Percentiles rank a stretch among this genome's conserved stretches.
These are phyloP conservation scores for Cutaneotrichosporon dermatis DNA, from an alignment of 1,284 basidiomycete species.

Conservation along the genomic window DNA sequence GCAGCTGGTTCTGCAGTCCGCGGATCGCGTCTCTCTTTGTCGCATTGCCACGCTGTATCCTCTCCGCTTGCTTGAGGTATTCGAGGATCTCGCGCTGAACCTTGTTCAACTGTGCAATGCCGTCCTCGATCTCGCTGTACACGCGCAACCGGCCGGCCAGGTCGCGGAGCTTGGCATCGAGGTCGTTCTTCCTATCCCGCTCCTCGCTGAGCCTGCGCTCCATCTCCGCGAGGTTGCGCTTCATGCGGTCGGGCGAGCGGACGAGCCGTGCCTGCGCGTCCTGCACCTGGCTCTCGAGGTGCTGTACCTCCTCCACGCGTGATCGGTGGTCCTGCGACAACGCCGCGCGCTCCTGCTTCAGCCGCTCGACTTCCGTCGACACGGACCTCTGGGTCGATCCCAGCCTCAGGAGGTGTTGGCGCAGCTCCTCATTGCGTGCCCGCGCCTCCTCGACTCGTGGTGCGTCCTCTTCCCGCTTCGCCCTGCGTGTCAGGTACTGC, in stretches of 20 bases:
- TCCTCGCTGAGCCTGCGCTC: slow-evolving; percentile 59
- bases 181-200: slow-evolving; percentile 54
- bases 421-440: slow-evolving; percentile 60
- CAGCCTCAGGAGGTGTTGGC: slow-evolving; percentile 60
- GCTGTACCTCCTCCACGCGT: slow-evolving; percentile 5
- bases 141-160: slow-evolving; percentile 67
- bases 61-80: slow-evolving; percentile 52
- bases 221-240: slow-evolving; percentile 71
- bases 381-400: slow-evolving; percentile 58
- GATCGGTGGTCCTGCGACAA: background rate
- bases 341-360: slow-evolving; percentile 57
- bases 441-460: slow-evolving; percentile 62
- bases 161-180: slow-evolving; percentile 69
- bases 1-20: slow-evolving; percentile 58
- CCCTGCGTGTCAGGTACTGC: slow-evolving; percentile 48
- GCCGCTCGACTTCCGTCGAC: slow-evolving; percentile 54
- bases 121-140: slow-evolving; percentile 67
- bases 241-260: slow-evolving; percentile 79
- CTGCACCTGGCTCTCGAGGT: slow-evolving; percentile 48
- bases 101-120: slow-evolving; percentile 53
- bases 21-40: slow-evolving; percentile 42
- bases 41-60: slow-evolving; percentile 60
- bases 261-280: slow-evolving; percentile 69
- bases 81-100: slow-evolving; percentile 56
- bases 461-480: slow-evolving; percentile 64